Base-by-base conservation (phyloP, 1,139 yeast genomes). In the Protomyces arabidopsidicola region DNA sequence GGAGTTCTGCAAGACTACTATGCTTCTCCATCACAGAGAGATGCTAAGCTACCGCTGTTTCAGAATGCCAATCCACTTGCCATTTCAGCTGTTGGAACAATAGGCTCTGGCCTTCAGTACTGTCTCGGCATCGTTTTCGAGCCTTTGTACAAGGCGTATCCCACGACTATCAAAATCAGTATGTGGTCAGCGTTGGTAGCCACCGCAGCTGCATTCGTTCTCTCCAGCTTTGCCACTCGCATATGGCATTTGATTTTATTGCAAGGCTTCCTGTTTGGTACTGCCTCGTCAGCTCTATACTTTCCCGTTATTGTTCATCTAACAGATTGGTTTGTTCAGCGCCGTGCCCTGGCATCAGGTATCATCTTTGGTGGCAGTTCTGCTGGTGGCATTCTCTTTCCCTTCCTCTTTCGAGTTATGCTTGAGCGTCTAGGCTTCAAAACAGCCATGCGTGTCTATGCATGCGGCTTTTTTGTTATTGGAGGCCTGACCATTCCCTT, bases 341-440 rank as follows among this genome's bases (percentile, higher is more conserved):
- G 78, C 66, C 75, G 90, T 64, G 90, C 86, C 1, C 73, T 81
- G 66, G 89, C 88, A 2, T 71, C 83, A 54, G 84, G 88, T 0
- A 72, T 84, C 3, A 86, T 86, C 0, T 81, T 86, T 4, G 80
- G 81, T 69, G 89, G 90, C n/a, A 90, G 90, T 0, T 79, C 85
- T 39, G 72, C 85, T 4, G 91, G 91, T 18, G 88, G 88, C 55
- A 79, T 84, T 35, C 75, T 84, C 1, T 83, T 84, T 71, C 86
- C 90, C 1, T 72, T 85, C 39, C 78, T 84, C 81, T 77, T 86
- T 64, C 79, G 85, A 69, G 74, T 76, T 48, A 74, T 85, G 59
- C 84, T 82, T 70, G 76, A 72, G 1, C 69, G 73, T 35, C 76
- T 82, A 24, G 89, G 89, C 0, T 85, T 45, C 35, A 38, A 52